Evolutionary conservation across 768 basidiomycete genomes (phyloP), one percentile per base, ranked within the genome.

Genomic region (Mycena maculata): DNA sequence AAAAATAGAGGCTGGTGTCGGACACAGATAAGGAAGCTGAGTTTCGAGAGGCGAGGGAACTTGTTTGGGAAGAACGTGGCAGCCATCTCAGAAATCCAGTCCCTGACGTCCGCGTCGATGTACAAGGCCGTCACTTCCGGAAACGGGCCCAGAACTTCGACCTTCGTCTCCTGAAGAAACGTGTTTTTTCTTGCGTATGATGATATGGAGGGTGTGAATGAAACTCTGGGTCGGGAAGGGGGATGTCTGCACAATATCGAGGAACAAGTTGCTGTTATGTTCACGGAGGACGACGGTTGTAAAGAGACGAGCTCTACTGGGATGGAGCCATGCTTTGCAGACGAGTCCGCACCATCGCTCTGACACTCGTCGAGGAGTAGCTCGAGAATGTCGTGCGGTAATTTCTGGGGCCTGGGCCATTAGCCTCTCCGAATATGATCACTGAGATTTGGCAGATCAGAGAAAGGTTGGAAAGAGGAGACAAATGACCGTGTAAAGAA

Each of bases 301-400:
- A 16, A 61, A 61, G 20, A 61, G 18, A 20, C 49, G 60, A 10
- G 41, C n/a, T 53, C 60, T 52, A 23, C 49, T 61, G 8, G 41
- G 7, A 18, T 49, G 39, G 7, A 61, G 30, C 60, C 60, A 61
- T 13, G 41, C 39, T n/a, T 61, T 61, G 60, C 49, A 61, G 13
- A 61, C 60, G 22, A 61, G 60, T 33, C 60, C 50, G 31, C 60
- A 61, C 22, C n/a, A n/a, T 2, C 28, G 20, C 20, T 9, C n/a
- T 50, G 49, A 50, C n/a, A 50, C 20, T 50, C 49, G 11, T 31
- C 55, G 27, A 44, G 30, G 2, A 56, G 23, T 0, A 56, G 39
- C 41, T 56, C 27, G 7, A 56, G 18, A 44, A 56, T 18, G 41
- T 56, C 55, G 9, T 18, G 28, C 1, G 49, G 49, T 20, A 50